phyloP scores from a whole-genome alignment of 345 rosid genomes.

The Litchi chinensis region DNA sequence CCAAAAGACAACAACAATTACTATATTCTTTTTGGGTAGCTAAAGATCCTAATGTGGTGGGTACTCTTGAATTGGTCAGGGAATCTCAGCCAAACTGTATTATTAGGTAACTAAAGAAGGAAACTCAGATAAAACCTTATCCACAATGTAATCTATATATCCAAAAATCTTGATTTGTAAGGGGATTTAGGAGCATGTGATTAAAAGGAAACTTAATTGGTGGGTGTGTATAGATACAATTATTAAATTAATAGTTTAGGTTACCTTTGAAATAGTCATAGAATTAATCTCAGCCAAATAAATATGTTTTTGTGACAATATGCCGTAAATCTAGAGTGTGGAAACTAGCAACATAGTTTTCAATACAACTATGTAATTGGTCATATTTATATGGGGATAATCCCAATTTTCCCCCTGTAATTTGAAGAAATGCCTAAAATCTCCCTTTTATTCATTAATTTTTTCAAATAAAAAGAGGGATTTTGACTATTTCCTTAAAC shows the following conservation, averaged over 20 bases:
- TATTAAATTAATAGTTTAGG: neutral
- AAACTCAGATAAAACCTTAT: neutral
- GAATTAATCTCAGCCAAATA: slow-evolving; percentile 1
- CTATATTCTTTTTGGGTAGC: no score
- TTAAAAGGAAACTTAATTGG: no score
- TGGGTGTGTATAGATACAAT: no score
- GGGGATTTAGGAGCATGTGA: neutral
- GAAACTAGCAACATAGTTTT: no score
- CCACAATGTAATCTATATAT: neutral
- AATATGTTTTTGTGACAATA: neutral
- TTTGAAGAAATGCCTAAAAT: no score
- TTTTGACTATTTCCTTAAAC: no score
- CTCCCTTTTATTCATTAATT: no score
- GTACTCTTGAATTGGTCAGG: slow-evolving; percentile 3
- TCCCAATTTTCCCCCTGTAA: no score
- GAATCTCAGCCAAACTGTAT: slow-evolving; percentile 8
- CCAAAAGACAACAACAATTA: neutral
- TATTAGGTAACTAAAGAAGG: neutral
- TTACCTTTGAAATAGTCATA: neutral
- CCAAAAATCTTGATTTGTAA: neutral
- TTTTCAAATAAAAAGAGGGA: no score
- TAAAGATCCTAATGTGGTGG: slow-evolving; percentile 4
- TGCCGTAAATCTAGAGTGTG: no score
- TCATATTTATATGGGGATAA: no score
- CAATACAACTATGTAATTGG: no score